phyloP scores from a whole-genome alignment of 1,139 yeast genomes.

The Magnusiomyces fungicola region DNA sequence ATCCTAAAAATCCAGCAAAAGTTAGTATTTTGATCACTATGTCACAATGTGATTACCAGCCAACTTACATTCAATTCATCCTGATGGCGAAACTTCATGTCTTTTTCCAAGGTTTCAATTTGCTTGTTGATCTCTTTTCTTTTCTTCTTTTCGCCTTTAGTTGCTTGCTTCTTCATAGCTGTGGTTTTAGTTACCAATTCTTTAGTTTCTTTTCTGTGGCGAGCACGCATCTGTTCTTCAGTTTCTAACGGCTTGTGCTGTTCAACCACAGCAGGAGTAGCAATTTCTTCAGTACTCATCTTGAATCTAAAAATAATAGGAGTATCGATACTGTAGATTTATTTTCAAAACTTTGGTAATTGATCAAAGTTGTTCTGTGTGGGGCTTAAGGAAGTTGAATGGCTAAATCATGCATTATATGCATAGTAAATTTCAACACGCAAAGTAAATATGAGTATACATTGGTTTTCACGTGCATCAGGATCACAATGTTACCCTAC shows the following conservation, averaged over 20 bases:
- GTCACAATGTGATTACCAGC: not conserved
- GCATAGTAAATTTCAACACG: too few species aligned
- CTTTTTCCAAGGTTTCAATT: slow-evolving; percentile 53
- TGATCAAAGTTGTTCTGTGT: too few species aligned
- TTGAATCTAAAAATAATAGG: too few species aligned
- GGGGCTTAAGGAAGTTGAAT: too few species aligned
- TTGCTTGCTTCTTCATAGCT: slow-evolving; percentile 74
- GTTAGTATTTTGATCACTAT: too few species aligned
- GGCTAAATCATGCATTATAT: too few species aligned
- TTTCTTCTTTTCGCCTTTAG: slow-evolving; percentile 66
- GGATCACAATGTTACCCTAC: too few species aligned
- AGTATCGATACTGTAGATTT: too few species aligned
- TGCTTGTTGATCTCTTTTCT: slow-evolving; percentile 43
- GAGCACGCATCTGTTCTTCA: slow-evolving; percentile 48
- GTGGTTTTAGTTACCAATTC: slow-evolving; percentile 63
- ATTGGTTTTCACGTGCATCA: too few species aligned
- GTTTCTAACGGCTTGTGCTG: slow-evolving; percentile 26
- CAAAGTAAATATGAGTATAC: too few species aligned
- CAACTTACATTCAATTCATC: slow-evolving; percentile 38
- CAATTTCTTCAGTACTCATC: not conserved
- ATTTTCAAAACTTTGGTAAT: too few species aligned
- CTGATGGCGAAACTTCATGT: slow-evolving; percentile 47
- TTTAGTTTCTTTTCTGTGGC: slow-evolving; percentile 63
- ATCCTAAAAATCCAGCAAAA: slow-evolving; percentile 1
- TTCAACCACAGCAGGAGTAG: not conserved